Conservation (phyloP, 2,329 filamentous ascomycete species). For the Cadophora luteo-olivacea region DNA sequence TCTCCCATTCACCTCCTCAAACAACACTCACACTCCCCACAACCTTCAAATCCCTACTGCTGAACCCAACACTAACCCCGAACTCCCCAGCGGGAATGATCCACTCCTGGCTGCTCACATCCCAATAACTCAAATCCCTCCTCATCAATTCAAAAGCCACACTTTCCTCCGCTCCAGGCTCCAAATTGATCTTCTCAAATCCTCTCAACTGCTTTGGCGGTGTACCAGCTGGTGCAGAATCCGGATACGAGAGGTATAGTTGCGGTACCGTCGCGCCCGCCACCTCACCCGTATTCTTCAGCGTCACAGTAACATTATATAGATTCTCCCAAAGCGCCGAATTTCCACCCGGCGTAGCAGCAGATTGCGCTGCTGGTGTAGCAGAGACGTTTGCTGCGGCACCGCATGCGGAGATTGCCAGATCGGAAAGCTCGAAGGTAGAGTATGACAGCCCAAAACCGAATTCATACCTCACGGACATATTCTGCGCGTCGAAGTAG, state of each 20-base stretch:
- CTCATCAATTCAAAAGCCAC: slow-evolving; percentile 60
- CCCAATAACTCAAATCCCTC: slow-evolving; percentile 70
- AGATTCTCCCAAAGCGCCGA: slow-evolving; percentile 31
- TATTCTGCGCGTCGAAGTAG: slow-evolving; percentile 51
- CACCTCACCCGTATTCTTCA: slow-evolving; percentile 68
- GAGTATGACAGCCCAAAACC: slow-evolving; percentile 72
- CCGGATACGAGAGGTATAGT: slow-evolving; percentile 54
- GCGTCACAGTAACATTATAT: slow-evolving; percentile 61
- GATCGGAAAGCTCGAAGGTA: slow-evolving; percentile 72
- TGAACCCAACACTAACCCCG: slow-evolving; percentile 46
- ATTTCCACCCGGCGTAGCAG: slow-evolving; percentile 33
- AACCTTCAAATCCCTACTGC: slow-evolving; percentile 33
- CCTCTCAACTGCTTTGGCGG: slow-evolving; percentile 62
- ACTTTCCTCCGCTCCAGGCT: slow-evolving; percentile 52
- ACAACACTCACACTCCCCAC: neutral
- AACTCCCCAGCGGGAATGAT: slow-evolving; percentile 52
- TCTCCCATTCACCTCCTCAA: neutral
- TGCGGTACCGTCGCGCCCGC: slow-evolving; percentile 71
- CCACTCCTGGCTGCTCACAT: slow-evolving; percentile 65
- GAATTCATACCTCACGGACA: slow-evolving; percentile 46
- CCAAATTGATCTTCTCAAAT: slow-evolving; percentile 66
- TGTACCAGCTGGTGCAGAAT: slow-evolving; percentile 40
- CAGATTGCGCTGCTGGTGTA: slow-evolving; percentile 10
- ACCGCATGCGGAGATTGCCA: slow-evolving; percentile 40
- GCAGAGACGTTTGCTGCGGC: slow-evolving; percentile 17